These are phyloP conservation scores for Takashimella koratensis DNA, from an alignment of 1,284 basidiomycete species.

Conservation along the genomic window DNA sequence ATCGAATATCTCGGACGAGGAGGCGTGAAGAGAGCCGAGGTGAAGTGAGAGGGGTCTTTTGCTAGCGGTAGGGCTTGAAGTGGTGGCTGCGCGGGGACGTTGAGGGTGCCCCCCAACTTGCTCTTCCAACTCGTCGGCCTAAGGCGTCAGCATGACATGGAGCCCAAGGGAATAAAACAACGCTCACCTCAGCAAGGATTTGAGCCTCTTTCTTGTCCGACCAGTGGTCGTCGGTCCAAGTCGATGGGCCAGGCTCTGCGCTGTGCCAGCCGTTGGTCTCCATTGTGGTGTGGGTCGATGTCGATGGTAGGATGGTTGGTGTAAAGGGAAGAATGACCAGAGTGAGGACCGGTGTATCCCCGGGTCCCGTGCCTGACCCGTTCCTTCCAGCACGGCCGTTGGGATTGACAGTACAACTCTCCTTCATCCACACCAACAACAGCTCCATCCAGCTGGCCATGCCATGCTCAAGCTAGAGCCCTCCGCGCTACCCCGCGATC, in stretches of 20 bases:
- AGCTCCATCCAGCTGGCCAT: background rate
- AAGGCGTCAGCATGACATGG: too few species aligned
- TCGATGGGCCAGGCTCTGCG: background rate
- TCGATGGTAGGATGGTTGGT: too few species aligned
- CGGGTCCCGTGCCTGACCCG: background rate
- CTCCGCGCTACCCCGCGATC: background rate
- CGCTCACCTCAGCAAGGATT: background rate
- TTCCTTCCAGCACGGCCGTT: background rate
- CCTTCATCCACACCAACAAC: background rate
- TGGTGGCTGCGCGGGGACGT: background rate
- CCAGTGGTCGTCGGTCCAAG: background rate
- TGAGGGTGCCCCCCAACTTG: background rate
- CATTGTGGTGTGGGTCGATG: too few species aligned
- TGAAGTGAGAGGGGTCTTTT: background rate
- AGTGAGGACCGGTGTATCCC: background rate
- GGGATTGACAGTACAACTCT: too few species aligned
- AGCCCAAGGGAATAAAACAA: background rate
- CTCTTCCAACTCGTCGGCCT: background rate
- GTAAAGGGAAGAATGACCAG: background rate
- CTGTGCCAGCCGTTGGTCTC: too few species aligned
- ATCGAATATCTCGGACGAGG: slow-evolving; percentile 24
- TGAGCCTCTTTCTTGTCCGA: background rate
- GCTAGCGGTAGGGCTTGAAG: background rate
- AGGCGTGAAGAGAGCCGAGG: slow-evolving; percentile 13
- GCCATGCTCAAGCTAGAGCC: background rate